Percentiles rank a stretch among this genome's conserved stretches.
Conservation (phyloP, 2,329 filamentous ascomycete species). For the Cordyceps farinosa region DNA sequence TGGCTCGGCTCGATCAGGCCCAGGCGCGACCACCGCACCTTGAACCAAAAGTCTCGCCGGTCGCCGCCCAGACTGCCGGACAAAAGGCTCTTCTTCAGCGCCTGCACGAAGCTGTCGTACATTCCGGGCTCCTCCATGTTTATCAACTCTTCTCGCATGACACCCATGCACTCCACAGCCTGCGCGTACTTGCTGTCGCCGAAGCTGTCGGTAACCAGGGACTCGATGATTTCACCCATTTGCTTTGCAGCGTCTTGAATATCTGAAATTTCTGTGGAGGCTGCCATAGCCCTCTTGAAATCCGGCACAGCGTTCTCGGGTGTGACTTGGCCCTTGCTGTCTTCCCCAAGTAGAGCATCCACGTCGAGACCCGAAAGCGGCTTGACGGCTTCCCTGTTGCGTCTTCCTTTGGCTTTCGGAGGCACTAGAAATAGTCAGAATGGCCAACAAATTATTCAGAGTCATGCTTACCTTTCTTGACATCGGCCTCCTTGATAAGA, state of each 20-base stretch:
- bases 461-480: constrained; percentile 69
- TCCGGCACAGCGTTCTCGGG: constrained; percentile 79
- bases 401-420: constrained; percentile 71
- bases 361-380: constrained; percentile 89
- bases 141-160: constrained; percentile 73
- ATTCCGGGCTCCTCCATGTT: constrained; percentile 69
- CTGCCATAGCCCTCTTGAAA: constrained; percentile 75
- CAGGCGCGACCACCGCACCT: constrained; percentile 61
- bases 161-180: constrained; percentile 70
- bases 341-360: constrained; percentile 68
- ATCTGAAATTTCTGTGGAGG: constrained; percentile 55
- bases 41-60: constrained; percentile 77
- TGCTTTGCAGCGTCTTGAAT: constrained; percentile 69
- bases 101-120: constrained; percentile 71
- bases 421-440: constrained; percentile 54
- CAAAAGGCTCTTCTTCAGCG: constrained; percentile 69
- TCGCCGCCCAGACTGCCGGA: constrained; percentile 71
- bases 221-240: constrained; percentile 67
- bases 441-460: not conserved
- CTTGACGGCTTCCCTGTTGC: constrained; percentile 66
- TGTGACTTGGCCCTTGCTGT: constrained; percentile 42
- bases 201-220: constrained; percentile 67
- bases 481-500: constrained; percentile 66
- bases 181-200: constrained; percentile 71
- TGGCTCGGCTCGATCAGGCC: constrained; percentile 67